Conservation (phyloP, 148 eudicot genomes). For the Cornus kousa region DNA sequence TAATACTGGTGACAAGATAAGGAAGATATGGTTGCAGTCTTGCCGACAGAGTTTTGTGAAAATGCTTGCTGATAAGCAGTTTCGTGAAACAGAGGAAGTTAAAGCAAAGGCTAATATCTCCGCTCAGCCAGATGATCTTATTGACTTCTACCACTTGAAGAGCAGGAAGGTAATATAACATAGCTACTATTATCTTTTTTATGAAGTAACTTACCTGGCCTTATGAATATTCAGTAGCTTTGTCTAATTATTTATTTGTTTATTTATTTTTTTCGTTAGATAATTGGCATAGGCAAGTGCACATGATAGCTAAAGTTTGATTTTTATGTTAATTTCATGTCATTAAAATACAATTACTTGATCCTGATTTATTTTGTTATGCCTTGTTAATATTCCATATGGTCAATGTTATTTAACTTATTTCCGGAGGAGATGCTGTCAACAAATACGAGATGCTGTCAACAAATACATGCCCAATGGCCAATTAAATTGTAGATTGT, state of each 20-base stretch:
- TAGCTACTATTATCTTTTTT: background rate
- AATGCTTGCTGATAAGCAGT: slow-evolving; percentile 94
- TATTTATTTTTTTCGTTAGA: background rate
- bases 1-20: slow-evolving; percentile 58
- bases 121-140: slow-evolving; percentile 95
- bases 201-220: background rate
- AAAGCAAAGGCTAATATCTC: slow-evolving; percentile 86
- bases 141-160: slow-evolving; percentile 95
- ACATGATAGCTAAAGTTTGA: background rate
- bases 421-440: too few species aligned
- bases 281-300: background rate
- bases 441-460: too few species aligned
- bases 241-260: background rate
- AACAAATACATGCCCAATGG: too few species aligned
- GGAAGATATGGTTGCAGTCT: slow-evolving; percentile 88
- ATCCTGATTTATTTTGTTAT: background rate
- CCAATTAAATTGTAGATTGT: background rate
- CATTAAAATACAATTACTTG: background rate
- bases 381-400: background rate
- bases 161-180: slow-evolving; percentile 74
- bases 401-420: too few species aligned
- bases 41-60: slow-evolving; percentile 87
- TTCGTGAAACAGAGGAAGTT: slow-evolving; percentile 85
- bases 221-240: background rate
- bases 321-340: background rate